Conservation (phyloP, 495 filamentous ascomycete genomes). For the Penicillium desertorum region DNA sequence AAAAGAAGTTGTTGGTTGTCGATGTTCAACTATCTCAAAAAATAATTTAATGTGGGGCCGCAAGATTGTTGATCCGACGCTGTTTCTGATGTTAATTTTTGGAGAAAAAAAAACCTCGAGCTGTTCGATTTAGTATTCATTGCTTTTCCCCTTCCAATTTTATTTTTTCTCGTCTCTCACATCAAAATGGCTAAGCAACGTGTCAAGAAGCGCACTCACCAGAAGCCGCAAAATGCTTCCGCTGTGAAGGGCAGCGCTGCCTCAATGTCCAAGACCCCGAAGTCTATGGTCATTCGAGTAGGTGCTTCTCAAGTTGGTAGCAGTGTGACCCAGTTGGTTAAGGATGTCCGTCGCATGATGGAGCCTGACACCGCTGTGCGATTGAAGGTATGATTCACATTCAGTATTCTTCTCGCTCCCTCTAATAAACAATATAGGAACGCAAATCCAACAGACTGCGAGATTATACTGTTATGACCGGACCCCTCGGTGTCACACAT, state of each 20-base stretch:
- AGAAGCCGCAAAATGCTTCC: constrained; percentile 63
- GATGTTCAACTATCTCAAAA: constrained; percentile 22
- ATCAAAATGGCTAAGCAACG: constrained; percentile 72
- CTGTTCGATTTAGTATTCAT: constrained; percentile 14
- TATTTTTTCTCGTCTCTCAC: constrained; percentile 12
- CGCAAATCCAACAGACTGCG: constrained; percentile 83
- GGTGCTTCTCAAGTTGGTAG: constrained; percentile 91
- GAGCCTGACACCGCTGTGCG: constrained; percentile 89
- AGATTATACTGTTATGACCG: constrained; percentile 95
- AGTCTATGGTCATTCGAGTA: constrained; percentile 97
- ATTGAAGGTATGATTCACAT: constrained; percentile 53
- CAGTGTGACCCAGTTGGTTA: constrained; percentile 86
- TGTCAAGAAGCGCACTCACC: constrained; percentile 88
- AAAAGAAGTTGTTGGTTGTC: constrained; percentile 12
- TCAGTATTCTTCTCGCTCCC: neutral
- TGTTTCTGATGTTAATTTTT: constrained; percentile 39
- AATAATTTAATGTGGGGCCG: constrained; percentile 39
- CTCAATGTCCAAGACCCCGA: constrained; percentile 62
- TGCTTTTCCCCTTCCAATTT: constrained; percentile 9
- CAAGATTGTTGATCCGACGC: constrained; percentile 41
- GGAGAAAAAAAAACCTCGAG: constrained; percentile 39
- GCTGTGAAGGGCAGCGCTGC: constrained; percentile 53
- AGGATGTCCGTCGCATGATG: constrained; percentile 91
- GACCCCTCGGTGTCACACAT: constrained; percentile 90
- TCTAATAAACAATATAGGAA: constrained; percentile 54